These are phyloP conservation scores for Tylopilus sp. DNA, from an alignment of 768 basidiomycete genomes.

Conservation along the genomic window DNA sequence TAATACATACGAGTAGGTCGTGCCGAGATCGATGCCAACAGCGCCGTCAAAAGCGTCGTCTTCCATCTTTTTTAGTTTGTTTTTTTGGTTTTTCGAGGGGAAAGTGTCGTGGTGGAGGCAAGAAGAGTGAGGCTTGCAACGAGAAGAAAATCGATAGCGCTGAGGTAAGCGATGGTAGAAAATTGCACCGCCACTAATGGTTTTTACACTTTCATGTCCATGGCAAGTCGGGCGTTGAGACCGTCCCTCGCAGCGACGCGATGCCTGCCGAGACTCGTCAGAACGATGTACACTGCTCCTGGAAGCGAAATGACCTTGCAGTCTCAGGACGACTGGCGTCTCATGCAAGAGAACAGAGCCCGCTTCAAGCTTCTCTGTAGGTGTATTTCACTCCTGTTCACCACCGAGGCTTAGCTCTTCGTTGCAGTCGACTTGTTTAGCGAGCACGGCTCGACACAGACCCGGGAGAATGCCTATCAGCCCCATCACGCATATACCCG, in stretches of 20 bases:
- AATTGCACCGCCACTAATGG: slow-evolving; percentile 32
- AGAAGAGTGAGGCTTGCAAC: slow-evolving; percentile 14
- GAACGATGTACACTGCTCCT: slow-evolving; percentile 30
- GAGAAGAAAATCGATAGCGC: slow-evolving; percentile 38
- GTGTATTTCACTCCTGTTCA: slow-evolving; percentile 20
- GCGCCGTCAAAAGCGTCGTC: slow-evolving; percentile 89
- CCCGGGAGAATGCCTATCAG: slow-evolving; percentile 62
- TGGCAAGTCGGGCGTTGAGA: slow-evolving; percentile 27
- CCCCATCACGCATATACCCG: slow-evolving; percentile 68
- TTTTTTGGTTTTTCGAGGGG: slow-evolving; percentile 30
- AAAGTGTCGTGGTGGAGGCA: slow-evolving; percentile 33
- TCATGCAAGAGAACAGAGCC: slow-evolving; percentile 57
- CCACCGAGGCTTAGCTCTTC: slow-evolving; percentile 10
- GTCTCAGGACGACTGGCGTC: slow-evolving; percentile 60
- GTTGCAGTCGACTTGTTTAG: slow-evolving; percentile 56
- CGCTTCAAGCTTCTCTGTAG: slow-evolving; percentile 55
- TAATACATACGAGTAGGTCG: slow-evolving; percentile 84
- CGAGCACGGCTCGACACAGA: slow-evolving; percentile 76
- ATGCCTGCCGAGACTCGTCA: slow-evolving; percentile 22
- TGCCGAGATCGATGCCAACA: slow-evolving; percentile 95
- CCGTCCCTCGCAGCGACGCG: slow-evolving; percentile 19
- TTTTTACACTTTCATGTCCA: slow-evolving; percentile 13
- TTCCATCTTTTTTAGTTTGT: slow-evolving; percentile 70
- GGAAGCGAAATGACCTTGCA: slow-evolving; percentile 35
- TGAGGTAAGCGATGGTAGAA: slow-evolving; percentile 51